Conservation (phyloP, 106 monocot species). For the Posidonia australis region DNA sequence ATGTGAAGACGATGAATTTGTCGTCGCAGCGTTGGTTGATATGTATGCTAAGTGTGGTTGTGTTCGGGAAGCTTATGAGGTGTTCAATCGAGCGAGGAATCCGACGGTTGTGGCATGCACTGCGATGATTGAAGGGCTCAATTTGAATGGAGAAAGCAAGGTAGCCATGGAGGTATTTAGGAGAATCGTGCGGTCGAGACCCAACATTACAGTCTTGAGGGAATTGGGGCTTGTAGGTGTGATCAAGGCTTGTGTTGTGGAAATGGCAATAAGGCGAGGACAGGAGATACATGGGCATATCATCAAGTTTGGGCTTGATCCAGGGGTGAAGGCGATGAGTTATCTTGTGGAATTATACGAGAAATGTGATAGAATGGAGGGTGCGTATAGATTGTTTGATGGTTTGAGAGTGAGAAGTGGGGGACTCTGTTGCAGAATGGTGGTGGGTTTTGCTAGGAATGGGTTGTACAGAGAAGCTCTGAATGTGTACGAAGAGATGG, state of each 20-base stretch:
- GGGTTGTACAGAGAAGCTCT: slow-evolving; percentile 20
- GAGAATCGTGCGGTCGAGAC: neutral
- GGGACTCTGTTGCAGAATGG: slow-evolving; percentile 20
- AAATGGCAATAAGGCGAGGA: slow-evolving; percentile 22
- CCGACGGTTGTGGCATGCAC: slow-evolving; percentile 27
- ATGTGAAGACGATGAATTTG: slow-evolving; percentile 16
- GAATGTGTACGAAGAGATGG: slow-evolving; percentile 16
- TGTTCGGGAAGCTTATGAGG: slow-evolving; percentile 11
- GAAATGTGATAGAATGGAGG: slow-evolving; percentile 27
- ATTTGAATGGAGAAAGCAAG: slow-evolving; percentile 14
- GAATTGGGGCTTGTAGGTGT: slow-evolving; percentile 22
- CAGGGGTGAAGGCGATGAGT: slow-evolving; percentile 17
- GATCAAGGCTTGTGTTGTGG: slow-evolving; percentile 19
- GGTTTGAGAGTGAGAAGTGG: slow-evolving; percentile 8
- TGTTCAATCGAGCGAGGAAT: slow-evolving; percentile 10
- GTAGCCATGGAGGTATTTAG: slow-evolving; percentile 20
- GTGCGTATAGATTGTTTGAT: slow-evolving; percentile 19
- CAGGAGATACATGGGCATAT: slow-evolving; percentile 38
- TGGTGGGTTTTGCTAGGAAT: slow-evolving; percentile 28
- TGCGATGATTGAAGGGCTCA: slow-evolving; percentile 42
- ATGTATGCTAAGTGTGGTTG: slow-evolving; percentile 37
- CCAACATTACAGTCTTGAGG: neutral
- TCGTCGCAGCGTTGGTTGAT: slow-evolving; percentile 26
- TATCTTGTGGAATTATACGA: slow-evolving; percentile 23
- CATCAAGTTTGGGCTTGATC: slow-evolving; percentile 22